Percentiles rank a stretch among this genome's conserved stretches.
phyloP scores from a whole-genome alignment of 768 basidiomycete genomes.

The Phlegmacium glaucopus region DNA sequence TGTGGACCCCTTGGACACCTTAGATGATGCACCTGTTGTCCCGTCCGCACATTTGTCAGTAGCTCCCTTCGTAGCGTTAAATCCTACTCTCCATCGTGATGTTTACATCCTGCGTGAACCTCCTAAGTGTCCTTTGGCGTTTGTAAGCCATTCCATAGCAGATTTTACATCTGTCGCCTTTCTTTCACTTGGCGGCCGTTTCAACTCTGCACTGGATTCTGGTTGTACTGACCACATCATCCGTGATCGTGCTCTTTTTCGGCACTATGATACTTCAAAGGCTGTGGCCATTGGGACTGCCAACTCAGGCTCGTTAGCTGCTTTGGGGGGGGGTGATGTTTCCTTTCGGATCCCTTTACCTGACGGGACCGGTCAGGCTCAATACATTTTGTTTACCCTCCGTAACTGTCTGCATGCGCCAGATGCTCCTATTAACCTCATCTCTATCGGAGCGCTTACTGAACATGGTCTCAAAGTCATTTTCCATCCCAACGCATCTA shows the following conservation, averaged over 20 bases:
- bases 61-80: too few species aligned
- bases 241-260: conserved; percentile 2
- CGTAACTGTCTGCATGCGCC: conserved; percentile 4
- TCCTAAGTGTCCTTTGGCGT: too few species aligned
- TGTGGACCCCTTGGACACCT: background rate
- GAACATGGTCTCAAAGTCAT: background rate
- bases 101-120: too few species aligned
- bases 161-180: too few species aligned
- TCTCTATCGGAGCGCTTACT: conserved; percentile 1
- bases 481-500: background rate
- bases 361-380: background rate
- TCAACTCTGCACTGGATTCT: conserved; percentile 9
- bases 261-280: background rate
- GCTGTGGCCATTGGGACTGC: too few species aligned
- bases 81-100: too few species aligned
- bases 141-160: too few species aligned
- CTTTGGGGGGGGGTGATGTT: conserved; percentile 2
- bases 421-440: conserved; percentile 5
- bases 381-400: background rate
- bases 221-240: conserved; percentile 11
- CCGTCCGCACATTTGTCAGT: too few species aligned
- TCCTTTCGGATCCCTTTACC: too few species aligned
- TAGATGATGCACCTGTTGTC: too few species aligned
- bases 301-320: conserved; percentile 4
- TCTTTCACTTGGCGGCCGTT: background rate